Percentiles rank a stretch among this genome's conserved stretches.
phyloP scores from a whole-genome alignment of 2,329 filamentous ascomycete species.

The Colletotrichum tamarilloi region DNA sequence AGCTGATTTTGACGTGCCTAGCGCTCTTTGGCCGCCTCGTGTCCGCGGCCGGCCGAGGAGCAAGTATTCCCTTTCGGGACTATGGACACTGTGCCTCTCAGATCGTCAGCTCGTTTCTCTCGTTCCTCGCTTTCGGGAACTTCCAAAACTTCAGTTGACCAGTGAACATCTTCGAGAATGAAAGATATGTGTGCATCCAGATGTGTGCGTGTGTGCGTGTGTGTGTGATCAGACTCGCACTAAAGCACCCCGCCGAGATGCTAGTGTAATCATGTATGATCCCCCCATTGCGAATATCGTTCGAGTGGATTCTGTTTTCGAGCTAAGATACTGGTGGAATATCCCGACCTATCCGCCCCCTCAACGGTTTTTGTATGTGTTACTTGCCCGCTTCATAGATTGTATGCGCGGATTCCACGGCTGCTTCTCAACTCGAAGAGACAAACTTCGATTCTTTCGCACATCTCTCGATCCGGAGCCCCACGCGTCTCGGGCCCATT shows the following conservation, averaged over 20 bases:
- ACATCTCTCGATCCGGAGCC: slow-evolving; percentile 16
- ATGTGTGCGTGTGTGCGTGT: not conserved
- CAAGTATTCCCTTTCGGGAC: not conserved
- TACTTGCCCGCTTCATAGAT: not conserved
- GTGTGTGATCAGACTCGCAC: not conserved
- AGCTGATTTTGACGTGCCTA: not conserved
- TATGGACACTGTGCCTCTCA: not conserved
- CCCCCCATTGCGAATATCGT: not conserved
- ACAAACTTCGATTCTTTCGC: slow-evolving; percentile 1
- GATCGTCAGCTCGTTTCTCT: not conserved
- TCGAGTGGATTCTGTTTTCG: not conserved
- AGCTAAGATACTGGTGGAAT: slow-evolving; percentile 28
- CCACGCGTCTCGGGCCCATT: slow-evolving; percentile 21
- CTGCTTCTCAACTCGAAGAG: not conserved
- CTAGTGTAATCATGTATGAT: not conserved
- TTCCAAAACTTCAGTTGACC: not conserved
- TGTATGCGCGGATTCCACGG: not conserved
- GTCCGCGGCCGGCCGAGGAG: not conserved
- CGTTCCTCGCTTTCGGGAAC: slow-evolving; percentile 6
- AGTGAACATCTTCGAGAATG: not conserved
- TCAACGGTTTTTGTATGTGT: not conserved
- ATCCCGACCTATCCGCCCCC: slow-evolving; percentile 10
- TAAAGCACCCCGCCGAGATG: slow-evolving; percentile 11
- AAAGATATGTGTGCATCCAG: not conserved
- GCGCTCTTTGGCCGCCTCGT: not conserved